Percentiles rank a stretch among this genome's conserved stretches.
These are phyloP conservation scores for Aleurites moluccanus DNA, from an alignment of 441 rosid species.

Conservation along the genomic window DNA sequence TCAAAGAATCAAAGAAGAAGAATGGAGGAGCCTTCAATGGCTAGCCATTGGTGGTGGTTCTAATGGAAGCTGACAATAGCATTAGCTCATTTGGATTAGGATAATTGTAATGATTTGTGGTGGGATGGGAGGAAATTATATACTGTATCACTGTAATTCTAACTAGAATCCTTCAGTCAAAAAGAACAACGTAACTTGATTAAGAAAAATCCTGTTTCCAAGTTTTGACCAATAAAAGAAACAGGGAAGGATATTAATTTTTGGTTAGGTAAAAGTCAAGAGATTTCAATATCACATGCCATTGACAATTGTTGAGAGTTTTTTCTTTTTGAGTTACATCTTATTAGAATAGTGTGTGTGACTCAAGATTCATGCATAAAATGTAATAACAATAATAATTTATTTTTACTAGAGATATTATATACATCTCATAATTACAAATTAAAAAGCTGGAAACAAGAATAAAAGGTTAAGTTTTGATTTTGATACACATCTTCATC, in stretches of 20 bases:
- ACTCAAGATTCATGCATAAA: too few relatives aligned
- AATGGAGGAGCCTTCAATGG: neutral
- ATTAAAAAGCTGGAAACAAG: too few relatives aligned
- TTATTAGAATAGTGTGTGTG: too few relatives aligned
- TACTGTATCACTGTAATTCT: too few relatives aligned
- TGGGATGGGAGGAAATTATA: too few relatives aligned
- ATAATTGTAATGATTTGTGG: neutral
- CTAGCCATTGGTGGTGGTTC: neutral
- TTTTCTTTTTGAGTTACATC: neutral
- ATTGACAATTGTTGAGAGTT: neutral
- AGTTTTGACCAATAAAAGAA: conserved; percentile 17
- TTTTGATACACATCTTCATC: too few relatives aligned
- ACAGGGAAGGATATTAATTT: neutral
- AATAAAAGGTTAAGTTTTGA: too few relatives aligned
- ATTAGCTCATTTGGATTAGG: neutral
- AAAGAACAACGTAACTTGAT: neutral
- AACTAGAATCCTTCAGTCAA: neutral
- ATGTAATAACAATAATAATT: too few relatives aligned
- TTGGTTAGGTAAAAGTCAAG: conserved; percentile 1
- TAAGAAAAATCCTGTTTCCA: neutral
- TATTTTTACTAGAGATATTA: too few relatives aligned
- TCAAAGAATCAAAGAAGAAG: neutral
- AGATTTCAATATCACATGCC: conserved; percentile 12
- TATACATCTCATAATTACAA: too few relatives aligned
- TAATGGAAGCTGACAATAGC: conserved; percentile 4